Evolutionary conservation across 129 eudicot genomes (phyloP).

Genomic region (Glebionis coronaria): DNA sequence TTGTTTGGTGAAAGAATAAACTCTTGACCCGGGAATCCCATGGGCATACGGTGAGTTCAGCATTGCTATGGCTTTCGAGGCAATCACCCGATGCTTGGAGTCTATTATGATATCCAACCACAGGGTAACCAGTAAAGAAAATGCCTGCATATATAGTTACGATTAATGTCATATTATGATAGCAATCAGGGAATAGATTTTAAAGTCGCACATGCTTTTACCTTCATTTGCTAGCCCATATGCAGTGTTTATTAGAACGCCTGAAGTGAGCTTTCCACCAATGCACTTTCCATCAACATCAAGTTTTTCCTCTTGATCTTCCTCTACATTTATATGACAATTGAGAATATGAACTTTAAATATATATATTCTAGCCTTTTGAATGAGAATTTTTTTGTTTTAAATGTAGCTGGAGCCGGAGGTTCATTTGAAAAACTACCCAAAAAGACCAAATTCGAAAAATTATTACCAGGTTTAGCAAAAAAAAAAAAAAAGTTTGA

Average conservation of each 20-base stretch:
- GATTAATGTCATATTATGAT: too few relatives aligned
- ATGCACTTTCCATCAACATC: constrained; percentile 64
- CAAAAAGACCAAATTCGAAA: not conserved
- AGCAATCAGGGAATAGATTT: too few relatives aligned
- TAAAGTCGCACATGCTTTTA: constrained; percentile 9
- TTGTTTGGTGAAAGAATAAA: constrained; percentile 64
- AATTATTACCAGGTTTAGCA: too few relatives aligned
- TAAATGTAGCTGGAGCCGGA: too few relatives aligned
- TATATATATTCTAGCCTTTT: not conserved
- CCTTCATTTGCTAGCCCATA: constrained; percentile 79
- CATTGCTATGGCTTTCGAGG: constrained; percentile 48
- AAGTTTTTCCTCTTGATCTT: constrained; percentile 46
- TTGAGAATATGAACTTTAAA: not conserved
- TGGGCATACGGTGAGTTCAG: constrained; percentile 51
- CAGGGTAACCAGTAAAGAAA: constrained; percentile 56
- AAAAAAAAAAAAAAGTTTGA: too few relatives aligned
- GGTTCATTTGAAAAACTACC: not conserved
- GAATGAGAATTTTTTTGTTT: not conserved
- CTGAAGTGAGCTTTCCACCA: constrained; percentile 38
- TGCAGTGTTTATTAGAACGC: constrained; percentile 35
- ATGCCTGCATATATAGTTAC: constrained; percentile 25
- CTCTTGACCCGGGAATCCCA: constrained; percentile 78
- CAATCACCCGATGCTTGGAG: constrained; percentile 83
- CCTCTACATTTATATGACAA: constrained; percentile 46
- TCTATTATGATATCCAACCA: constrained; percentile 68